phyloP scores from a whole-genome alignment of 768 basidiomycete genomes.

The Dacryopinax spathularia region DNA sequence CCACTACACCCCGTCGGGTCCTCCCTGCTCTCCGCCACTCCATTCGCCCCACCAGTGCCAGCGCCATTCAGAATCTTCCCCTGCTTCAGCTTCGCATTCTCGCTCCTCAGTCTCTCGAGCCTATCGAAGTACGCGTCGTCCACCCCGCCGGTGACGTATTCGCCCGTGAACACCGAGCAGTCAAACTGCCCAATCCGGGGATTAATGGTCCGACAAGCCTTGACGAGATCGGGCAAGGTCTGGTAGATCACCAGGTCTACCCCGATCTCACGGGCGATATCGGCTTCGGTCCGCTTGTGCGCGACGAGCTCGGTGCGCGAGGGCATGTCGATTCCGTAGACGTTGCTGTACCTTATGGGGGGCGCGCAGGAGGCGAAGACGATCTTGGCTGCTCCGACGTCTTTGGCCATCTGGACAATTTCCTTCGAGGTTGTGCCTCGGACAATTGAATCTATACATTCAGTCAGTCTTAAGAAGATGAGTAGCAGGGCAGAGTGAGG shows the following conservation, averaged over 20 bases:
- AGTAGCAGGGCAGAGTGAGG: background rate
- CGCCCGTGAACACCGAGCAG: conserved; percentile 94
- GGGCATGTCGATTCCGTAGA: conserved; percentile 99
- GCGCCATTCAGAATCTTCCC: conserved; percentile 2
- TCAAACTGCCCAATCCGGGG: conserved; percentile 65
- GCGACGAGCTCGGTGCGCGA: conserved; percentile 88
- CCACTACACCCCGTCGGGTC: conserved; percentile 26
- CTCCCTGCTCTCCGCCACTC: conserved; percentile 14
- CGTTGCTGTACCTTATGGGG: conserved; percentile 87
- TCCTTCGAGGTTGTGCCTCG: conserved; percentile 97
- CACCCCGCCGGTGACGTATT: conserved; percentile 91
- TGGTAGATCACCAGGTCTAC: conserved; percentile 96
- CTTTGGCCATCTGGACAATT: conserved; percentile 98
- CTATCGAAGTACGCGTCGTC: conserved; percentile 64
- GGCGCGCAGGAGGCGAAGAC: conserved; percentile 95
- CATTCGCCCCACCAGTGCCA: background rate
- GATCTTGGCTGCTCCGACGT: conserved; percentile 92
- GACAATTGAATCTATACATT: conserved; percentile 76
- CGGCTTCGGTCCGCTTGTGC: conserved; percentile 50
- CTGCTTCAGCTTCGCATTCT: conserved; percentile 55
- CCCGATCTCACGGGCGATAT: conserved; percentile 70
- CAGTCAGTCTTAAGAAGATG: conserved; percentile 4
- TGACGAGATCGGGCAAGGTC: conserved; percentile 71
- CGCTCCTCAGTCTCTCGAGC: conserved; percentile 65
- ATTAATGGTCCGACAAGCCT: conserved; percentile 77